These are phyloP conservation scores for Tetracladium marchalianum DNA, from an alignment of 495 filamentous ascomycete genomes.

Conservation along the genomic window DNA sequence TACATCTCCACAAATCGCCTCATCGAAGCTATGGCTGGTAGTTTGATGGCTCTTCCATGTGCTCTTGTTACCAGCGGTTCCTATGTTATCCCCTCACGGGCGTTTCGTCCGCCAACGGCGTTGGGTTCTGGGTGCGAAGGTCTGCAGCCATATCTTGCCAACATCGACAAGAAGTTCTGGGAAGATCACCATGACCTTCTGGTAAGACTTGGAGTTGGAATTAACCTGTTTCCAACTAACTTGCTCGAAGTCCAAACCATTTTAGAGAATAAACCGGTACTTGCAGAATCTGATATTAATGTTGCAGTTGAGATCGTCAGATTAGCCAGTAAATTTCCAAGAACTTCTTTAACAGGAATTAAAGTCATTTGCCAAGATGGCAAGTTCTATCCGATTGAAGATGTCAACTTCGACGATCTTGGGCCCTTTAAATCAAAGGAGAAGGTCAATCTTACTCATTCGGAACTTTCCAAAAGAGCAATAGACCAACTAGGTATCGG, in stretches of 20 bases:
- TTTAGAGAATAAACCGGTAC: conserved; percentile 4
- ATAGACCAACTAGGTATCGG: conserved; percentile 19
- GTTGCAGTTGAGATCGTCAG: conserved; percentile 21
- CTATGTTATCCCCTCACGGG: conserved; percentile 8
- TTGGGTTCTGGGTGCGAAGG: not conserved
- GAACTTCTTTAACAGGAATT: conserved; percentile 1
- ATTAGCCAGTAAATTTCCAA: conserved; percentile 14
- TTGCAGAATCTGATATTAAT: conserved; percentile 12
- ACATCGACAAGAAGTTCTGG: conserved; percentile 16
- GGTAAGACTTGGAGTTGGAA: conserved; percentile 11
- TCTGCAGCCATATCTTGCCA: conserved; percentile 17
- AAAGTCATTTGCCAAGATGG: conserved; percentile 9
- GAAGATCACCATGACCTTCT: conserved; percentile 17
- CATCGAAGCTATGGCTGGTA: conserved; percentile 3
- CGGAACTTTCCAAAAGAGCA: conserved; percentile 16
- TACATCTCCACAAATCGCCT: conserved; percentile 12
- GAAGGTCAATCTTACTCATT: conserved; percentile 21
- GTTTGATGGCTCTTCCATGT: conserved; percentile 13
- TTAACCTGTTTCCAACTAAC: conserved; percentile 11
- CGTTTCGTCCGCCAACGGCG: conserved; percentile 4
- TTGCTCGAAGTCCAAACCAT: conserved; percentile 16
- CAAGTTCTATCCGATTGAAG: conserved; percentile 1
- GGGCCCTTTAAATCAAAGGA: conserved; percentile 4
- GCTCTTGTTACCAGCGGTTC: conserved; percentile 10
- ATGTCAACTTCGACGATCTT: conserved; percentile 11